phyloP scores from a whole-genome alignment of 192 early-diverging fungal species.

The Rhizoclosmatium globosum region DNA sequence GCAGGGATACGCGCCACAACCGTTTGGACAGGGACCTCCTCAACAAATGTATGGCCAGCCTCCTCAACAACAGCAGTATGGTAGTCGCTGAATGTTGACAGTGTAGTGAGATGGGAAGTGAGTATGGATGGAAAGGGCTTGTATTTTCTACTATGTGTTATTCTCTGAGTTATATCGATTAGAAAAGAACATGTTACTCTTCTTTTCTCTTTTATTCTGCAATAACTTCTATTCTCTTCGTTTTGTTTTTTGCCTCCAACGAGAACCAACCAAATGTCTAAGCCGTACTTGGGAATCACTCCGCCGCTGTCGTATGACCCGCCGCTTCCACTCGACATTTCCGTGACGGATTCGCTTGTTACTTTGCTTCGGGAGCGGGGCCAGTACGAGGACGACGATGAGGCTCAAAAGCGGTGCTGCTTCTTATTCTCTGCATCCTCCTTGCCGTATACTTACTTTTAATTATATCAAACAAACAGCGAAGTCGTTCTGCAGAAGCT shows the following conservation, averaged over 20 bases:
- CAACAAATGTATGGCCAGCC: slow-evolving; percentile 29
- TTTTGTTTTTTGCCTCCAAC: too few relatives aligned
- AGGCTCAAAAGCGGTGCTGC: slow-evolving; percentile 79
- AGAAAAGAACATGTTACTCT: too few relatives aligned
- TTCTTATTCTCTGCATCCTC: not conserved
- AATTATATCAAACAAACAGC: slow-evolving; percentile 45
- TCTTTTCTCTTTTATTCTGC: too few relatives aligned
- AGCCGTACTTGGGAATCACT: slow-evolving; percentile 72
- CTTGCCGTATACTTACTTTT: not conserved
- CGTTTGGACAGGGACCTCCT: slow-evolving; percentile 7
- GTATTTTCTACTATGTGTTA: too few relatives aligned
- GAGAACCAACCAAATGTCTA: too few relatives aligned
- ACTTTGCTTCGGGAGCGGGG: slow-evolving; percentile 76
- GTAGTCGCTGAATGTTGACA: too few relatives aligned
- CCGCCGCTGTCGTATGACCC: slow-evolving; percentile 71
- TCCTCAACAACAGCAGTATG: not conserved
- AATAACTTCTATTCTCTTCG: too few relatives aligned
- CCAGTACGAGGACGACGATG: slow-evolving; percentile 88
- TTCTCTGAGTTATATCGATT: too few relatives aligned
- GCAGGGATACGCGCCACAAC: slow-evolving; percentile 33
- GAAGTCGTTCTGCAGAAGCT: slow-evolving; percentile 90
- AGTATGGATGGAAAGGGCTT: too few relatives aligned
- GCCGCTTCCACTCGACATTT: slow-evolving; percentile 74
- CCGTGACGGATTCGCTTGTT: slow-evolving; percentile 74
- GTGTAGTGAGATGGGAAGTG: too few relatives aligned